Evolutionary conservation across 495 filamentous ascomycete species (phyloP), one percentile per base, ranked within the genome.

Genomic region (Podospora appendiculata): DNA sequence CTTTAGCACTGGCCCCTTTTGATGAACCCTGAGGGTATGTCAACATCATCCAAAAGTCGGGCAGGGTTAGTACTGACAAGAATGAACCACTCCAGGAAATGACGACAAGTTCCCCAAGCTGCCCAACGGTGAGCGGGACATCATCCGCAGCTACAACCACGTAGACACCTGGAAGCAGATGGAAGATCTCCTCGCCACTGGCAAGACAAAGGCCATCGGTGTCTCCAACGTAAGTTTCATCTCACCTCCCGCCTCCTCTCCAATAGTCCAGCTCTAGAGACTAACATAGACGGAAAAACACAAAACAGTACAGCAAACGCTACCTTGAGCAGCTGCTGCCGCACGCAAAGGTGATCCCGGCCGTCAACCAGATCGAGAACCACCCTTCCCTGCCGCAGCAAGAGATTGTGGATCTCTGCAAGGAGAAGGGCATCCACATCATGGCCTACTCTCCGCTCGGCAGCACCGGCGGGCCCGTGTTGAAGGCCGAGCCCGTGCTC

Each of bases 321-420:
- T 90, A 84, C 63, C 77, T 95, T 1, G 79, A 90, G 63, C 70
- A 90, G 62, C 74, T 94, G 41, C 78, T 93, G 7, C 73, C 80
- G 4, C 70, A 85, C 46, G 80, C 79, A 47, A 77, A 69, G 34
- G 70, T 91, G 40, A 65, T 84, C 1, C 90, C 90, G 10, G 88
- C 89, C n/a, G 86, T 83, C 55, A 93, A 94, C 72, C 89, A 94
- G 79, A 90, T 94, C 62, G 90, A 95, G 73, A 90, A 91, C 72
- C 87, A 91, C 73, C 85, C 85, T 12, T 78, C 75, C 6, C 79
- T 93, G n/a, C 88, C 89, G 1, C 88, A 93, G 72, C 84, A 90
- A 67, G 88, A 93, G 59, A 85, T 90, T 58, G 83, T 89, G 36
- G 86, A 90, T 62, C 79, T 84, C 54, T 89, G 85, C 72, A 79